Conservation (phyloP, 176 grass and related monocot genomes). For the Chrysopogon serrulatus region DNA sequence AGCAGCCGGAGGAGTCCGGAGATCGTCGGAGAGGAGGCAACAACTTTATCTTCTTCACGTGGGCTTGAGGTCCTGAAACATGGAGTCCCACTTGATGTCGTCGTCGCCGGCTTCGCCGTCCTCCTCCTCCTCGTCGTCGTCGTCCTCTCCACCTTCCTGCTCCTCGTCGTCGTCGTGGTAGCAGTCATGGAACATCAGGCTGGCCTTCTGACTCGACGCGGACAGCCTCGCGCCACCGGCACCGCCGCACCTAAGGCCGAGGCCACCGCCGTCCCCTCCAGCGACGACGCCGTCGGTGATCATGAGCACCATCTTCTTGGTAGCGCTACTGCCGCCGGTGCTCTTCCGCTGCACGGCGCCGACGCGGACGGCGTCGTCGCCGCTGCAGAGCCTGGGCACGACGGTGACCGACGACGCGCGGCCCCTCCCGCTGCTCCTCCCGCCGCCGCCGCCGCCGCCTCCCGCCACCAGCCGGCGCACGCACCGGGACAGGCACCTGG, state of each 20-base stretch:
- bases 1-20: background rate
- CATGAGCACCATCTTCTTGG: conserved; percentile 67
- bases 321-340: background rate
- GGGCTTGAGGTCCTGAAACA: conserved; percentile 63
- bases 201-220: conserved; percentile 34
- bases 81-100: conserved; percentile 59
- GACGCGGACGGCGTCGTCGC: conserved; percentile 30
- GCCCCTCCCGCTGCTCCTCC: background rate
- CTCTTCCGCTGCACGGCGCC: conserved; percentile 33
- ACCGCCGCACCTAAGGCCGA: too few relatives aligned
- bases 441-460: background rate
- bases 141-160: background rate
- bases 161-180: background rate
- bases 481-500: conserved; percentile 42
- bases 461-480: conserved; percentile 17
- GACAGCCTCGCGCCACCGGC: conserved; percentile 7
- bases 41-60: conserved; percentile 26
- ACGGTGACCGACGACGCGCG: conserved; percentile 29
- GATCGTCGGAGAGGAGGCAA: background rate
- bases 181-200: conserved; percentile 45
- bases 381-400: conserved; percentile 41
- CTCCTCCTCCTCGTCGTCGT: background rate
- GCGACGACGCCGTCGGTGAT: conserved; percentile 39
- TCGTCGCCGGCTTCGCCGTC: background rate
- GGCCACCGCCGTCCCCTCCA: background rate